These are phyloP conservation scores for Aspergillus biplanus DNA, from an alignment of 495 filamentous ascomycete species.

Conservation along the genomic window DNA sequence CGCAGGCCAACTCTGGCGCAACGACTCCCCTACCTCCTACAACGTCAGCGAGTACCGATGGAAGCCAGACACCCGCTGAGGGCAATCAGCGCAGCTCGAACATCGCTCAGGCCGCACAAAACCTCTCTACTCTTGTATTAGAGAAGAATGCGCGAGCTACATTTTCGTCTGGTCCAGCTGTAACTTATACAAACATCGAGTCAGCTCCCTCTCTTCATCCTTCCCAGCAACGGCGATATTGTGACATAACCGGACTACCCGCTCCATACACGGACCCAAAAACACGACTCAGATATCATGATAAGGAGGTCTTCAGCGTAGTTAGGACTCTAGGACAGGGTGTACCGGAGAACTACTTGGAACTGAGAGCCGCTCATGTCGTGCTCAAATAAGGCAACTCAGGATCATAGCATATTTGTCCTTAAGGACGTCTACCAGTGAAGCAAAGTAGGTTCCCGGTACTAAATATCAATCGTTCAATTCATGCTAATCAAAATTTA, in stretches of 20 bases:
- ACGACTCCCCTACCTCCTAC: conserved; percentile 68
- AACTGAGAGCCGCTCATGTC: conserved; percentile 87
- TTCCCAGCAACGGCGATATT: conserved; percentile 79
- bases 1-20: conserved; percentile 79
- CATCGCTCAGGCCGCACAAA: conserved; percentile 81
- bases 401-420: background rate
- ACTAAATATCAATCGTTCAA: background rate
- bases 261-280: conserved; percentile 93
- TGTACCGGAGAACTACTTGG: conserved; percentile 82
- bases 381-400: conserved; percentile 71
- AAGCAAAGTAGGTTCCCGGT: conserved; percentile 6
- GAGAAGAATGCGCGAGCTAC: conserved; percentile 65
- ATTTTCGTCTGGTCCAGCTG: conserved; percentile 61
- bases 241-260: conserved; percentile 89
- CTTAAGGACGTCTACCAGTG: conserved; percentile 3
- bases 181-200: conserved; percentile 95
- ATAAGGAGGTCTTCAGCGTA: conserved; percentile 84
- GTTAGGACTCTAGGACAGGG: conserved; percentile 77
- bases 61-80: conserved; percentile 61
- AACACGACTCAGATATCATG: conserved; percentile 84
- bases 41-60: conserved; percentile 53
- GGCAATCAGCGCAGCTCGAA: conserved; percentile 61
- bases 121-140: conserved; percentile 79
- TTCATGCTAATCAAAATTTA: conserved; percentile 6
- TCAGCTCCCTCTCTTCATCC: conserved; percentile 80